A percentile compares a stretch with the other conserved stretches of the same genome.
Conservation (phyloP, 2,329 filamentous ascomycete species). For the Acrocalymma vagum region DNA sequence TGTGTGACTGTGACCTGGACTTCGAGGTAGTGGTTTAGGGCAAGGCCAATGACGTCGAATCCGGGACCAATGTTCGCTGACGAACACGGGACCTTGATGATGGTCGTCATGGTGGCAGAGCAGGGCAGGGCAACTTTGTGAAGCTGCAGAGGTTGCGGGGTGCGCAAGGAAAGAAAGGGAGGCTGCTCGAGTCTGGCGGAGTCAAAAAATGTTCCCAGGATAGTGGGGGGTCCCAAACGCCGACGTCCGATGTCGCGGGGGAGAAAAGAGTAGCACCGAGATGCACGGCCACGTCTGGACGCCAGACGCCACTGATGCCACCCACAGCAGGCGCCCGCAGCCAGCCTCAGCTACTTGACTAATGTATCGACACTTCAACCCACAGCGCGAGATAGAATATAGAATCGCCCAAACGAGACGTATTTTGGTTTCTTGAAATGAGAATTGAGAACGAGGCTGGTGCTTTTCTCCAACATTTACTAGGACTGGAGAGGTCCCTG, state of each 20-base stretch:
- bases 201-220: slow-evolving; percentile 5
- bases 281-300: slow-evolving; percentile 12
- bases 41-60: slow-evolving; percentile 97
- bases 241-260: slow-evolving; percentile 16
- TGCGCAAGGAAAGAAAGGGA: too few species aligned
- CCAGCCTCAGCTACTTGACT: too few species aligned
- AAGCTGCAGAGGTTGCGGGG: too few species aligned
- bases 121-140: too few species aligned
- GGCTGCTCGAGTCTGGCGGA: slow-evolving; percentile 2
- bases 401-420: too few species aligned
- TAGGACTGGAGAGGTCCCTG: too few species aligned
- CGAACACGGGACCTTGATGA: slow-evolving; percentile 87
- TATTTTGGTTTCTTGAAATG: too few species aligned
- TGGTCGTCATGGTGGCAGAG: slow-evolving; percentile 49
- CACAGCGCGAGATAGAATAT: too few species aligned
- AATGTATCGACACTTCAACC: too few species aligned
- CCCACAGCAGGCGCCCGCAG: background rate
- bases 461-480: too few species aligned
- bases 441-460: too few species aligned
- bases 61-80: slow-evolving; percentile 96
- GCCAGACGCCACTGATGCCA: slow-evolving; percentile 6
- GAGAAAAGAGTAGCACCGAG: background rate
- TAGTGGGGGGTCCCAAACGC: slow-evolving; percentile 16
- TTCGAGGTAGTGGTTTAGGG: slow-evolving; percentile 92
- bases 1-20: slow-evolving; percentile 77